Evolutionary conservation across 2,329 filamentous ascomycete genomes (phyloP), one percentile per base, ranked within the genome.

Genomic region (Epichloe uncinata): DNA sequence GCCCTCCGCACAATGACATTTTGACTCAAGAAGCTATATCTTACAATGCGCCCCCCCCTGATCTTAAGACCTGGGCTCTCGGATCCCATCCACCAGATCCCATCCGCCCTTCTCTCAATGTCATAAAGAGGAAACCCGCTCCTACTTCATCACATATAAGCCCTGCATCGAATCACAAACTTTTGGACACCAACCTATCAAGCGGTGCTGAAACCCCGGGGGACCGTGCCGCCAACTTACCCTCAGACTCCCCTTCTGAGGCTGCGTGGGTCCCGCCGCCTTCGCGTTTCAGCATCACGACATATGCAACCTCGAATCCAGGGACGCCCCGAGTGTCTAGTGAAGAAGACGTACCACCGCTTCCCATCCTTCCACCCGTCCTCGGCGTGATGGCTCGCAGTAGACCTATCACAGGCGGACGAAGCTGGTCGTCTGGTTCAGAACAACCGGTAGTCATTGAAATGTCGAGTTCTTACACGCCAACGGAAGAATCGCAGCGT

Each of bases 241-340:
- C 62, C 41, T 41, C 44, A 22, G 53, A 44, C 30, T 45, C 47
- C 11, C 30, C 36, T 22, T 8, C 63, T 18, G 60, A 68, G 12
- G 58, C 63, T 52, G 51, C 73, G 37, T 73, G 72, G 69, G 64
- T 68, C 12, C 73, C 78, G 50, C 77, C 78, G 5, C 63, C 69
- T 2, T 84, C 79, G 45, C 75, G 77, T 43, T 85, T 84, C 62
- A 85, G 80, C 63, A 69, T 77, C 54, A 81, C 78, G 7, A 84
- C 79, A 2, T 81, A 77, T 58, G 72, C 75, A 22, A 77, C 79
- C 2, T 74, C 77, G 2, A 51, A 55, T 40, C 48, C 58, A 30
- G 61, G 57, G 30, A 60, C 62, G 12, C 61, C 66, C 37, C 54
- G 51, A 34, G 55, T 57, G 42, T 56, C 55, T 22, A 46, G 48